Conservation (phyloP, 768 basidiomycete species). For the Boletales sp. region DNA sequence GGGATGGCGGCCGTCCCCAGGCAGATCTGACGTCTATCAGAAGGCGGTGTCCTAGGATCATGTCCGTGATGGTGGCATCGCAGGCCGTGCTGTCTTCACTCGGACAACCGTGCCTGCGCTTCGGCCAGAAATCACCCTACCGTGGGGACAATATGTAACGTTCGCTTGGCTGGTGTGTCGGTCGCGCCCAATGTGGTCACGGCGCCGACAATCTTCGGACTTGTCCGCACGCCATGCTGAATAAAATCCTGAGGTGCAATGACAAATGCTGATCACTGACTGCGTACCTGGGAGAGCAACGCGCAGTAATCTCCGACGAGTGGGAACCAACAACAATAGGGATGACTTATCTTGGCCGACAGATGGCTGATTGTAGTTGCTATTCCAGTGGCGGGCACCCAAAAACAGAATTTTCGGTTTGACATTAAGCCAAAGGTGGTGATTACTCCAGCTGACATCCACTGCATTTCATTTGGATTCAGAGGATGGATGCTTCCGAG, state of each 20-base stretch:
- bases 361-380: constrained; percentile 8
- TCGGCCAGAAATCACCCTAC: constrained; percentile 24
- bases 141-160: neutral
- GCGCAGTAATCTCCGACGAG: constrained; percentile 10
- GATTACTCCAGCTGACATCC: neutral
- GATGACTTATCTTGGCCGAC: constrained; percentile 17
- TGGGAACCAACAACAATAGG: constrained; percentile 14
- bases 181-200: neutral
- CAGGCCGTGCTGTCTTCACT: constrained; percentile 29
- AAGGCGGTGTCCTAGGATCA: constrained; percentile 38
- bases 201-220: neutral
- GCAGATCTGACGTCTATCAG: constrained; percentile 5
- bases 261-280: constrained; percentile 7
- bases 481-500: neutral
- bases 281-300: neutral
- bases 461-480: constrained; percentile 3
- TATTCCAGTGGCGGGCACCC: constrained; percentile 6
- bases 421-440: constrained; percentile 4
- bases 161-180: neutral
- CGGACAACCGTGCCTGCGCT: constrained; percentile 24
- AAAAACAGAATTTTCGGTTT: neutral
- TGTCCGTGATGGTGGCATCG: constrained; percentile 43
- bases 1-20: constrained; percentile 2
- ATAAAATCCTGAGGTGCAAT: neutral
- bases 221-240: constrained; percentile 9